Base-by-base conservation (phyloP, 805 yeast genomes). In the Candida boidinii region DNA sequence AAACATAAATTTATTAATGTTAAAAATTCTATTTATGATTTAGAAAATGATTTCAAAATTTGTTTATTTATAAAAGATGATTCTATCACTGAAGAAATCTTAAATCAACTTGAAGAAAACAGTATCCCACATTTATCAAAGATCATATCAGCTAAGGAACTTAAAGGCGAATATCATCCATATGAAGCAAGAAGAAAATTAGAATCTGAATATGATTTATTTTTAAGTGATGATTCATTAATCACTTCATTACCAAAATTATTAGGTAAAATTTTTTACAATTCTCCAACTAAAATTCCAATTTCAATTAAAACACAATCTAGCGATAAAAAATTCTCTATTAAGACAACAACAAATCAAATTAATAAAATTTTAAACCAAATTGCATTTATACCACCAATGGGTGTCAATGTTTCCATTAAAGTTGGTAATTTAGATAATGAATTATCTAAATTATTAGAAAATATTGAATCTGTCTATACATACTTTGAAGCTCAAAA, bases 161-260 rank as follows among this genome's bases (percentile, higher is more conserved):
- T 92, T 42, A 85, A 85, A 56, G 83, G 87, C 22, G 81, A 79
- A 39, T 90, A 76, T 68, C 86, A 86, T 61, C 74, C 84, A n/a
- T 92, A 64, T 48, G 96, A 92, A 58, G 79, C 87, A 38, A 78
- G 87, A 56, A 77, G 96, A 54, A 79, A 76, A 41, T 73, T 92
- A 39, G 58, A 69, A 27, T 54, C 66, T 12, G 76, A 74, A 37
- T 83, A 73, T 52, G 94, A 87, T 47, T 43, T 86, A 39, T 84
- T 92, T 56, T 53, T 92, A 27, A 79, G 85, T 33, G 98, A 92
- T 59, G 95, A 87, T 41, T 77, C 79, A 23, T 64, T 90, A 29
- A 66, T 86, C 34, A 75, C 87, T 19, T 65, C 83, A 38, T 68
- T 92, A 58, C 98, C 98, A 30, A 75, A 78, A 46, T 60, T 83